A percentile compares a stretch with the other conserved stretches of the same genome.
Evolutionary conservation across 78 protist species (phyloP).

Genomic region (Mantamonas sphyraenae): DNA sequence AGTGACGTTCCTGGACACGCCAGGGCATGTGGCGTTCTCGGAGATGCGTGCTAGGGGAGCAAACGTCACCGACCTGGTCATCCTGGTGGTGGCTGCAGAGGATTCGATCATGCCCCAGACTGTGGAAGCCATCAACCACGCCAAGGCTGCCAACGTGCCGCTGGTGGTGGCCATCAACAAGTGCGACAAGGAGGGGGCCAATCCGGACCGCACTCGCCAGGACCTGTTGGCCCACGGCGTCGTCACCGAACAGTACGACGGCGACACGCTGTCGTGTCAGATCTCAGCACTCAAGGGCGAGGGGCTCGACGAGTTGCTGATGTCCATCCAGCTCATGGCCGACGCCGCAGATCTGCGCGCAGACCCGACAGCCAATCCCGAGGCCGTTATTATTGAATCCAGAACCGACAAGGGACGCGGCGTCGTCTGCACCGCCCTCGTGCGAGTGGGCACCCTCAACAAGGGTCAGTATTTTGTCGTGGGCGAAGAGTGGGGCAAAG

Average conservation of each 20-base stretch:
- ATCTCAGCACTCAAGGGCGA: constrained; percentile 43
- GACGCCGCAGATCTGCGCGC: constrained; percentile 36
- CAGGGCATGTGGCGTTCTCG: constrained; percentile 88
- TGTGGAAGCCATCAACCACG: constrained; percentile 55
- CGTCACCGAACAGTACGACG: constrained; percentile 65
- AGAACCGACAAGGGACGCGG: not conserved
- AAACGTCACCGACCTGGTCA: constrained; percentile 65
- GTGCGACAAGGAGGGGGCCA: constrained; percentile 56
- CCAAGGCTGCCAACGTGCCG: constrained; percentile 27
- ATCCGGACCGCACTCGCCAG: constrained; percentile 5
- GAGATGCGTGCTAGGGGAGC: constrained; percentile 81
- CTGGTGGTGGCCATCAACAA: constrained; percentile 83
- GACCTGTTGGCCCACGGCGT: constrained; percentile 54
- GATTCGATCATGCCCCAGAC: constrained; percentile 82
- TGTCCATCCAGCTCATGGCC: constrained; percentile 40
- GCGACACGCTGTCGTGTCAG: constrained; percentile 50
- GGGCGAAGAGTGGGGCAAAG: not conserved
- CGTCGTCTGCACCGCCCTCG: not conserved
- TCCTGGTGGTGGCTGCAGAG: constrained; percentile 79
- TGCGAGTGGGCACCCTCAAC: constrained; percentile 7
- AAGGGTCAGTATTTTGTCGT: not conserved
- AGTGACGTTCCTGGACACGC: constrained; percentile 85
- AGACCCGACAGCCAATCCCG: not conserved
- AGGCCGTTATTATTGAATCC: not conserved
- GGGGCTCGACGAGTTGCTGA: constrained; percentile 29